Evolutionary conservation across 257 asterid species (phyloP), one percentile per base, ranked within the genome.

Genomic region (Nicotiana undulata): DNA sequence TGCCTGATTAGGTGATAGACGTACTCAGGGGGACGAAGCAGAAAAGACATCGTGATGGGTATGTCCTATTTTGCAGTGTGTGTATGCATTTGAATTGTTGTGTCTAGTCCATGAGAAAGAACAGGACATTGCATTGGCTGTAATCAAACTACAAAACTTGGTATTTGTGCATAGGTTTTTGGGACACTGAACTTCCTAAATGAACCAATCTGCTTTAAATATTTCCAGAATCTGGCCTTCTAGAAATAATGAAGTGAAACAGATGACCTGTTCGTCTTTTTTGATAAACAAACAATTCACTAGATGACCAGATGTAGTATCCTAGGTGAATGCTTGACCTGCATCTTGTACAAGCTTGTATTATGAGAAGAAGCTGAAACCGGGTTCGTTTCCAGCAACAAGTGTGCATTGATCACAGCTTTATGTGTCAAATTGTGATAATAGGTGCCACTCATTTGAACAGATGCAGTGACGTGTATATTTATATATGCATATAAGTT

Each of bases 1-100:
- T 20, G 66, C 52, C 15, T 86, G 46, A 44, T 49, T 5, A 95
- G 98, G 88, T 94, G 83, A 40, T 94, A 70, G 98, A 96, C 87
- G 97, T 94, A 67, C 93, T 96, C 9, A 82, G 98, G 84, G 90
- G 82, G 68, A 83, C 93, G 2, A 91, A 91, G 79, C 97, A 91
- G 81, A 94, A 94, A 88, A 84, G 98, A 79, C 97, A 92, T 84
- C 96, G 97, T 76, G 99, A 91, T 80, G 98, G 98, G 98, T 94
- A 88, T 67, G 0, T 44, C 44, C 83, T 60, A 63, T 6, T 81
- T 77, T 44, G 51, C 44, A 3, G 15, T 49, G 24, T 46, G 49
- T 46, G 6, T 70, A 44, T 46, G 78, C 78, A 74, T 74, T 74
- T 74, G 61, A 49, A 15, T 22, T 7, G 26, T 24, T 15, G 24